Evolutionary conservation across 345 rosid species (phyloP).

Genomic region (Balakata baccata): DNA sequence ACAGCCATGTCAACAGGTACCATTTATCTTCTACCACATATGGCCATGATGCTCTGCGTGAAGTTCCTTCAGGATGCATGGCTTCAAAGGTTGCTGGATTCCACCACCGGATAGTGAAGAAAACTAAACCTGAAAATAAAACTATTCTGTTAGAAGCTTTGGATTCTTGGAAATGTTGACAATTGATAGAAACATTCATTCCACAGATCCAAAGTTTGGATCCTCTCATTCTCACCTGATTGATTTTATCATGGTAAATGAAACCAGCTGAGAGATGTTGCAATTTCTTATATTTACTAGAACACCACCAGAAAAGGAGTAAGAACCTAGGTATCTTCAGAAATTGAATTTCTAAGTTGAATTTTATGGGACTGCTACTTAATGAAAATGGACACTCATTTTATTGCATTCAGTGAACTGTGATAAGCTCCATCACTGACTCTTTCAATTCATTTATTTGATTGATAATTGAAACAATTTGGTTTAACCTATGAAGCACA

Average conservation of each 20-base stretch:
- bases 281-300: not conserved
- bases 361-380: not conserved
- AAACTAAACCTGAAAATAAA: constrained; percentile 63
- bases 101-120: constrained; percentile 99
- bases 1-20: constrained; percentile 82
- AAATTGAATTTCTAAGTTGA: too few relatives aligned
- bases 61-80: constrained; percentile 79
- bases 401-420: not conserved
- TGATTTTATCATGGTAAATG: not conserved
- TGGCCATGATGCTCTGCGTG: constrained; percentile 74
- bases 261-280: not conserved
- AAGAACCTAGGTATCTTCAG: too few relatives aligned
- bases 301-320: not conserved
- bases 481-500: not conserved
- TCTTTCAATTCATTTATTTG: too few relatives aligned
- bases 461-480: too few relatives aligned
- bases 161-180: not conserved
- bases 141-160: constrained; percentile 15
- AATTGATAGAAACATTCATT: not conserved
- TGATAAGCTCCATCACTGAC: not conserved
- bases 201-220: not conserved
- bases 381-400: not conserved
- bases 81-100: constrained; percentile 86
- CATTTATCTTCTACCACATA: constrained; percentile 67
- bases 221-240: not conserved